These are phyloP conservation scores for Cercospora zeae-maydis DNA, from an alignment of 2,329 filamentous ascomycete species.

Conservation along the genomic window DNA sequence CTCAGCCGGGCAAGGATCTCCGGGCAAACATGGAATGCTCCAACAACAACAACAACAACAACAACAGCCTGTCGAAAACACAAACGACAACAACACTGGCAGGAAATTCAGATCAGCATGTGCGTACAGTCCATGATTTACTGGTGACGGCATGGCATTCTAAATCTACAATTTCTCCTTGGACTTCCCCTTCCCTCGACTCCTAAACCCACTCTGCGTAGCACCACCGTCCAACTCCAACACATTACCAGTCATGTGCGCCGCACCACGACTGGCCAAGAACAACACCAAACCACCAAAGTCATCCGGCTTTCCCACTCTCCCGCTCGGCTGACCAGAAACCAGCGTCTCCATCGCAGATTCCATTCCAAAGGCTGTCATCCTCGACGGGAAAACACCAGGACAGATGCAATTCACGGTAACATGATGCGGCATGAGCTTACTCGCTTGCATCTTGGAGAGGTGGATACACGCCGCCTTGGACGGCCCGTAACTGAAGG, in stretches of 20 bases:
- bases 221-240: slow-evolving; percentile 49
- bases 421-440: slow-evolving; percentile 52
- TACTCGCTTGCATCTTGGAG: slow-evolving; percentile 52
- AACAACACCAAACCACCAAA: slow-evolving; percentile 49
- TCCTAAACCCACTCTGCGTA: slow-evolving; percentile 43
- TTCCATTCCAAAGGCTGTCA: slow-evolving; percentile 51
- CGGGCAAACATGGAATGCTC: not conserved
- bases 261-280: slow-evolving; percentile 40
- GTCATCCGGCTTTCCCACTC: slow-evolving; percentile 48
- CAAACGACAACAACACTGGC: not conserved
- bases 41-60: no score
- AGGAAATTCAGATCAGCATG: not conserved
- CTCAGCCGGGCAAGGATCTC: slow-evolving; percentile 6
- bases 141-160: no score
- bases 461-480: slow-evolving; percentile 55
- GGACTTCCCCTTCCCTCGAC: slow-evolving; percentile 30
- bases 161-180: slow-evolving; percentile 21
- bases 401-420: slow-evolving; percentile 57
- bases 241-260: slow-evolving; percentile 49
- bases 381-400: slow-evolving; percentile 52
- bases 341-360: slow-evolving; percentile 50
- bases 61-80: not conserved
- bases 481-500: slow-evolving; percentile 47
- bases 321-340: slow-evolving; percentile 45
- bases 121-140: no score